Evolutionary conservation across 371 early-diverging fungal genomes (phyloP), one percentile per base, ranked within the genome.

Genomic region (Neoconidiobolus thromboides): DNA sequence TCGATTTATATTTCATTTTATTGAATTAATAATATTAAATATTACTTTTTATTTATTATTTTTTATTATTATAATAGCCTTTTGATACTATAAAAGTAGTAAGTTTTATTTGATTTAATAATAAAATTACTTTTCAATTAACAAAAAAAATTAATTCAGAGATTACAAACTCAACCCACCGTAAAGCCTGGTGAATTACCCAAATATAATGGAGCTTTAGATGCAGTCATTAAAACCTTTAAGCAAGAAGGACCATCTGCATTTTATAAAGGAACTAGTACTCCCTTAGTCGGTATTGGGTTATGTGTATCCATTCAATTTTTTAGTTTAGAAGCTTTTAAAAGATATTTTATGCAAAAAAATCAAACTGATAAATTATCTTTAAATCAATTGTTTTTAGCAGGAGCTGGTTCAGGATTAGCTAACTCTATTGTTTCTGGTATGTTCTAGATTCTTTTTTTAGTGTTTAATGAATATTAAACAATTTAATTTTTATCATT

Each of bases 51-150:
- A 38, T 42, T 15, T 54, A 38, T n/a, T 14, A 38, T 55, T 15
- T 40, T 26, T 26, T 26, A 26, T 26, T 26, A 26, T 26, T 26
- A 26, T 26, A 26, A 53, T 69, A 82, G 78, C 86, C 88, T 48
- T 87, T 87, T 64, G 86, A 86, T 69, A 86, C 86, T 6, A 80
- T 86, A 64, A 87, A 91, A 78, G 89, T 90, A 61, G 81, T 79
- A 70, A 72, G 79, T 67, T 55, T 26, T 10, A 36, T 26, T n/a
- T 36, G 10, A 26, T 26, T 26, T 26, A 26, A 48, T 9, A 14
- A 12, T 26, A 1, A 52, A 42, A 38, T 48, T 5, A 5, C 36
- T 12, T 14, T 51, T 12, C 5, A 9, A 38, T 9, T 48, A 50
- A 36, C 9, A 52, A 48, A 41, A 15, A 48, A 52, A 15, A 71